Percentiles rank a stretch among this genome's conserved stretches.
Evolutionary conservation across 257 asterid genomes (phyloP).

Genomic region (Catharanthus roseus): DNA sequence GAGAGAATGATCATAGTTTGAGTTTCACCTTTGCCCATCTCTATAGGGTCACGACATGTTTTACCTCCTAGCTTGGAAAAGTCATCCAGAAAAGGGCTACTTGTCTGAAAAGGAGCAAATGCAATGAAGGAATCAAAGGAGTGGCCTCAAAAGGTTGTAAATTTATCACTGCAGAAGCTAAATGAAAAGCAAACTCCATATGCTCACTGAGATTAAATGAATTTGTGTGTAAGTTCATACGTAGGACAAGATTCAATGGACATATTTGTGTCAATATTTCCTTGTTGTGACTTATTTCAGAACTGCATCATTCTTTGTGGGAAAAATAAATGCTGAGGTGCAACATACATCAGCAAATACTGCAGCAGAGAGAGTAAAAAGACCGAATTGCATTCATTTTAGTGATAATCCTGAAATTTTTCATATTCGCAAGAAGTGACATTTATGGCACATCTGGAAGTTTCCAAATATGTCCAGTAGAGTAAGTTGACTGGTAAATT

Average conservation of each 20-base stretch:
- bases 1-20: constrained; percentile 7
- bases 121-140: not conserved
- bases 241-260: not conserved
- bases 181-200: constrained; percentile 1
- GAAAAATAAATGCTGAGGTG: not conserved
- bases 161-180: not conserved
- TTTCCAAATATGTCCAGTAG: not conserved
- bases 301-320: not conserved
- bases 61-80: constrained; percentile 69
- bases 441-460: not conserved
- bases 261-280: not conserved
- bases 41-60: constrained; percentile 46
- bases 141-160: not conserved
- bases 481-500: not conserved
- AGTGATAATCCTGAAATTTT: not conserved
- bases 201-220: not conserved
- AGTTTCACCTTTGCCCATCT: constrained; percentile 61
- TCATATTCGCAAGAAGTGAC: not conserved
- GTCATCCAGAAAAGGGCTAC: constrained; percentile 48
- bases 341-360: not conserved
- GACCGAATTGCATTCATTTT: not conserved
- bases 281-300: not conserved
- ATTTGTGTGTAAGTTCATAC: not conserved
- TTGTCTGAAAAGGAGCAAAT: constrained; percentile 38
- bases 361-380: not conserved